Conservation (phyloP, 2,329 filamentous ascomycete species). For the Cladobotryum mycophilum region DNA sequence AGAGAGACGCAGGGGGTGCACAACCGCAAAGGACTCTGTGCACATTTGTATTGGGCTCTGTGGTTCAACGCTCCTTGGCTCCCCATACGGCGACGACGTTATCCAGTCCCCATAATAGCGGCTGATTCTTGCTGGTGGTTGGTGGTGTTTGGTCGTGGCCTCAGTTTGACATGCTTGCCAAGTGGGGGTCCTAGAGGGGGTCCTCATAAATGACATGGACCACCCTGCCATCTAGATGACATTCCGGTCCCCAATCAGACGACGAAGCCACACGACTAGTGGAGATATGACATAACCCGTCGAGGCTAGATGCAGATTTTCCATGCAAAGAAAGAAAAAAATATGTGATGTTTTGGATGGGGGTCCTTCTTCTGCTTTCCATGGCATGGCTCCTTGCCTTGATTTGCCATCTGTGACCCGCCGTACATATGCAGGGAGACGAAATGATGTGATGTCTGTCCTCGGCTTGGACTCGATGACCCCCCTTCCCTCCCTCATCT, state of each 20-base stretch:
- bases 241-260: constrained; percentile 9
- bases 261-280: neutral
- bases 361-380: neutral
- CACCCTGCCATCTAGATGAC: constrained; percentile 10
- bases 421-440: too few relatives aligned
- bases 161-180: neutral
- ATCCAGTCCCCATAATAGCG: neutral
- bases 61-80: too few relatives aligned
- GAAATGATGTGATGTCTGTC: too few relatives aligned
- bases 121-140: constrained; percentile 5
- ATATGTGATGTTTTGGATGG: neutral
- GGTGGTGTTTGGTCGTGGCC: neutral
- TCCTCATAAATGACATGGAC: neutral
- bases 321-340: constrained; percentile 2
- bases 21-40: neutral
- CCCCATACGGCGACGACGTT: too few relatives aligned
- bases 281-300: constrained; percentile 12
- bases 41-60: too few relatives aligned
- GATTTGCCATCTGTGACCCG: too few relatives aligned
- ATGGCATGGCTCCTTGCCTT: neutral
- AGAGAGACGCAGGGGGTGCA: neutral
- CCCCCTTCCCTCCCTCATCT: too few relatives aligned
- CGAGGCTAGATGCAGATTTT: constrained; percentile 7
- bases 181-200: neutral
- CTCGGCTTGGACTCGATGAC: too few relatives aligned